Evolutionary conservation across 1,284 basidiomycete genomes (phyloP), one percentile per base, ranked within the genome.

Genomic region (Leccinum pallidistipes): DNA sequence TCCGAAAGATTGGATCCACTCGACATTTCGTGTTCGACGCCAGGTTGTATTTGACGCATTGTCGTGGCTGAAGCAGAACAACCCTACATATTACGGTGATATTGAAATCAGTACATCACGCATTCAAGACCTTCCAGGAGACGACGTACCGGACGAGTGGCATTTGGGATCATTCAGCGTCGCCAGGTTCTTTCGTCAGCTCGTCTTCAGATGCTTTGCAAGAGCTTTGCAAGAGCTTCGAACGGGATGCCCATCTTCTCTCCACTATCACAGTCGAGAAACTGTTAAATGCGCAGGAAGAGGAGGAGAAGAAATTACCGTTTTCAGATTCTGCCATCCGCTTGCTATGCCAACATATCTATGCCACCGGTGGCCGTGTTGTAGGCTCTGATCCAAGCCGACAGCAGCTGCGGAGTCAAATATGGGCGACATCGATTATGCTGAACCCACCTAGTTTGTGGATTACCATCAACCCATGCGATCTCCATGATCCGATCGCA

Each of bases 401-500:
- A 0, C 24, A 55, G 1, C 45, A 36, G 9, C 38, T 64, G 1
- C 12, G 61, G 18, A 60, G 65, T 32, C 56, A 67, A 24, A 65
- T 69, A 9, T 67, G 61, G 64, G 51, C 62, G 29, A 51, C 49
- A 49, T 63, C 29, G 55, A 59, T 31, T 62, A 50, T 57, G 21
- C 0, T 57, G 3, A 59, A 59, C 14, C 63, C 72, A 32, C 55
- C 21, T 0, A 34, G 18, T 5, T 6, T 62, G 0, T 62, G 58
- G 38, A 45, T 62, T 0, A 62, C 71, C 0, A 69, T 76, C 34
- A 75, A 76, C 62, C 71, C 69, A 11, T 57, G 60, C 27, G 69
- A 77, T 57, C 31, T 71, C 1, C 68, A 76, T 55, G 66, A 75
- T 60, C 73, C 69, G 0, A 68, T 77, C 16, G 76, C 68, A 0